phyloP scores from a whole-genome alignment of 805 yeast species.

The Teunomyces panamensis region DNA sequence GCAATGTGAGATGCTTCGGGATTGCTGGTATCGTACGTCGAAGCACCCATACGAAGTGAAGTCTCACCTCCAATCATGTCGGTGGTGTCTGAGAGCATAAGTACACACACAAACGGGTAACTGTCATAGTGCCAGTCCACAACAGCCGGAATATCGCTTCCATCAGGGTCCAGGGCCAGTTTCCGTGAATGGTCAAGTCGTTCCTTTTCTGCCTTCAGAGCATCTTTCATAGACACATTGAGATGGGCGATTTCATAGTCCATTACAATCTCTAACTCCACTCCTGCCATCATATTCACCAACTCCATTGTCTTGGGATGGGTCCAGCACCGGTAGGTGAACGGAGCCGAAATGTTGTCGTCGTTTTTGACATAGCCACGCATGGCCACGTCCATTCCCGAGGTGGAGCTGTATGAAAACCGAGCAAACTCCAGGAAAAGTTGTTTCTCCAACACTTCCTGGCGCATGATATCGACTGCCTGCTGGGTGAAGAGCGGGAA shows the following conservation, averaged over 20 bases:
- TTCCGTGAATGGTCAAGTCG: conserved; percentile 4
- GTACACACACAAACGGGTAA: conserved; percentile 63
- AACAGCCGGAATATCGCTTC: conserved; percentile 44
- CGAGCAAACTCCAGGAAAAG: conserved; percentile 45
- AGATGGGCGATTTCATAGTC: conserved; percentile 57
- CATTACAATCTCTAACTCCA: conserved; percentile 51
- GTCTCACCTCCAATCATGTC: conserved; percentile 64
- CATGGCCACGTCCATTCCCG: conserved; percentile 48
- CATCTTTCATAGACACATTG: conserved; percentile 47
- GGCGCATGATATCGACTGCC: conserved; percentile 57
- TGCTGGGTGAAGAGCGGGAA: conserved; percentile 61
- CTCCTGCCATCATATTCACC: conserved; percentile 57
- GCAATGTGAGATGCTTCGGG: conserved; percentile 1
- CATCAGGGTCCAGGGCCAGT: conserved; percentile 1
- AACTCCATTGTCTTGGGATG: conserved; percentile 56
- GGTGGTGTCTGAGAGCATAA: conserved; percentile 58
- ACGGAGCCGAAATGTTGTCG: conserved; percentile 39
- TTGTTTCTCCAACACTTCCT: conserved; percentile 49
- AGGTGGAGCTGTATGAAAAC: conserved; percentile 39
- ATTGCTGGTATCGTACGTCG: background rate
- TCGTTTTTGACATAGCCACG: conserved; percentile 48
- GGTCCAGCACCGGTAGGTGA: conserved; percentile 55
- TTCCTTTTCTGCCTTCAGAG: conserved; percentile 31
- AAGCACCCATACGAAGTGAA: conserved; percentile 43
- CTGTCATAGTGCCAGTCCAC: conserved; percentile 65